These are phyloP conservation scores for Heliosperma pusillum DNA, from an alignment of 148 eudicot species.

Conservation along the genomic window DNA sequence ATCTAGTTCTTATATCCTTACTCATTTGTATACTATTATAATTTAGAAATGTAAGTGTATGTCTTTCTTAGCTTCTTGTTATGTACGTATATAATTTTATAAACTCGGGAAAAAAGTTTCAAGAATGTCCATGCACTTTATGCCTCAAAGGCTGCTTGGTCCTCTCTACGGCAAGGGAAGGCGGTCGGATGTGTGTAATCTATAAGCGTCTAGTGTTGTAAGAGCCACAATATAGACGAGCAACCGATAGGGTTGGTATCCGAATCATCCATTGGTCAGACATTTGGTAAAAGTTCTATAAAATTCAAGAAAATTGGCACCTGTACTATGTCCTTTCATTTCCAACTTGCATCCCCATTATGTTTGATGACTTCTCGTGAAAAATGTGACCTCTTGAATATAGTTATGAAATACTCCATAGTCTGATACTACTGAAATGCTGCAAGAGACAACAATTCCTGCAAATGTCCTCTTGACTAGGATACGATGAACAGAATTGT, in stretches of 20 bases:
- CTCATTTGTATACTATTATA: background rate
- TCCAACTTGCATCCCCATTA: background rate
- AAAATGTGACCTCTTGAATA: constrained; percentile 2
- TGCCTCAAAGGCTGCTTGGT: too few relatives aligned
- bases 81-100: background rate
- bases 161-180: too few relatives aligned
- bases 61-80: background rate
- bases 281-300: background rate
- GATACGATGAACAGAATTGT: background rate
- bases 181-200: too few relatives aligned
- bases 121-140: background rate
- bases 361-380: background rate
- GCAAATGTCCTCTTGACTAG: too few relatives aligned
- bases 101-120: background rate
- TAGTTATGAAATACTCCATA: constrained; percentile 1
- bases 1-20: background rate
- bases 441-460: background rate
- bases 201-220: too few relatives aligned
- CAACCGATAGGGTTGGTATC: background rate
- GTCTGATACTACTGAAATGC: background rate
- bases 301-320: background rate
- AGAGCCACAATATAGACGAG: too few relatives aligned
- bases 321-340: background rate
- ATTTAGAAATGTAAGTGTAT: background rate
- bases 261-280: background rate